These are phyloP conservation scores for Corymbia citriodora DNA, from an alignment of 441 rosid genomes.

Conservation along the genomic window DNA sequence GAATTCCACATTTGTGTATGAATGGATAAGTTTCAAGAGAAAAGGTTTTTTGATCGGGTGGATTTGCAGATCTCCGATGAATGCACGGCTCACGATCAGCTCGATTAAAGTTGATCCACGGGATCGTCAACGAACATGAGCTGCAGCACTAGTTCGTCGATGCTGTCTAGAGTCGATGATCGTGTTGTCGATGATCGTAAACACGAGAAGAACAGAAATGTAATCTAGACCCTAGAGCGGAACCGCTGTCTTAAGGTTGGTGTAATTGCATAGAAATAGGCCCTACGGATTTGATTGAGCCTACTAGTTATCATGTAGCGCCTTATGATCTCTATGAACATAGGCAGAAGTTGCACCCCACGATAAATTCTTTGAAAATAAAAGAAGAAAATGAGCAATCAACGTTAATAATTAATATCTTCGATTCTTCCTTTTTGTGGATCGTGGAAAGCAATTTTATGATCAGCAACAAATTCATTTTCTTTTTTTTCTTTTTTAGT, in stretches of 20 bases:
- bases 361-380: too few relatives aligned
- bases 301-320: too few relatives aligned
- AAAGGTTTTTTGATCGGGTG: not conserved
- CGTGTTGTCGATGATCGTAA: not conserved
- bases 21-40: not conserved
- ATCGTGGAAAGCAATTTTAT: not conserved
- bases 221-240: not conserved
- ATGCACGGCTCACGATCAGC: not conserved
- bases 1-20: not conserved
- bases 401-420: too few relatives aligned
- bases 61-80: not conserved
- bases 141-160: too few relatives aligned
- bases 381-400: too few relatives aligned
- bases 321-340: too few relatives aligned
- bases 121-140: not conserved
- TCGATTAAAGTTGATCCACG: not conserved
- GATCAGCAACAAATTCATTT: not conserved
- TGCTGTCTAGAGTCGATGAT: not conserved
- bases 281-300: too few relatives aligned
- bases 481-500: not conserved
- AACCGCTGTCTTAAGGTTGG: too few relatives aligned
- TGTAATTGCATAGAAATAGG: too few relatives aligned
- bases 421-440: too few relatives aligned
- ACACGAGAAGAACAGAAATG: too few relatives aligned
- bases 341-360: too few relatives aligned